Percentiles rank a stretch among this genome's conserved stretches.
phyloP scores from a whole-genome alignment of 495 filamentous ascomycete genomes.

The Penicillium dipodomyicola region DNA sequence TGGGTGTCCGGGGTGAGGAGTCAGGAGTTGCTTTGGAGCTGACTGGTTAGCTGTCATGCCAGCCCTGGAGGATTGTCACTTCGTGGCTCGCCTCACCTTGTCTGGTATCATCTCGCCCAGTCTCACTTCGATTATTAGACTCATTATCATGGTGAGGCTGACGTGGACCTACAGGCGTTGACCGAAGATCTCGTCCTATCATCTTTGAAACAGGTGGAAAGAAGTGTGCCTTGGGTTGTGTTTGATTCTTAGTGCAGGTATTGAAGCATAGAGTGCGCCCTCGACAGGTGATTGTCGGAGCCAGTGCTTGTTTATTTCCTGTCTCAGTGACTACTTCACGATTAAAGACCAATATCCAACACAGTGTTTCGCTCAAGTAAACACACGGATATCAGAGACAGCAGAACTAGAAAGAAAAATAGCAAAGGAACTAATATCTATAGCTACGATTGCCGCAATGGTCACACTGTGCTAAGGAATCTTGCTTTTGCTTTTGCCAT shows the following conservation, averaged over 20 bases:
- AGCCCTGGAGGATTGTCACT: neutral
- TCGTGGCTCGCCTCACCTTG: neutral
- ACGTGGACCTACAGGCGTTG: neutral
- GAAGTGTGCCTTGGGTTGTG: neutral
- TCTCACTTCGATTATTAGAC: neutral
- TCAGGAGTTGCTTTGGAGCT: neutral
- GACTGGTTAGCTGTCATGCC: neutral
- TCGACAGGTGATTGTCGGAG: neutral
- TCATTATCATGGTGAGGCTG: neutral
- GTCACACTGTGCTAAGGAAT: too few species aligned
- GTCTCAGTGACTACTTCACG: too few species aligned
- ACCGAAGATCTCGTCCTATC: neutral
- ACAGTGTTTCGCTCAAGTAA: too few species aligned
- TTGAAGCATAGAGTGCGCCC: neutral
- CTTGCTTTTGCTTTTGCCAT: too few species aligned
- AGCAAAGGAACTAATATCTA: too few species aligned
- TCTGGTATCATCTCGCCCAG: neutral
- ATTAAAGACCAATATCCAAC: too few species aligned
- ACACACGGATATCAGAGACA: too few species aligned
- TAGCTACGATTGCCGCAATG: too few species aligned
- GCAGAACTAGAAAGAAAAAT: too few species aligned
- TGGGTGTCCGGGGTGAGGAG: neutral
- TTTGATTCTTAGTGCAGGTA: neutral
- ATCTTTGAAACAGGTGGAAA: neutral
- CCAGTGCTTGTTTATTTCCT: too few species aligned